Base-by-base conservation (phyloP, 306 rosid species). In the Fragaria iinumae region DNA sequence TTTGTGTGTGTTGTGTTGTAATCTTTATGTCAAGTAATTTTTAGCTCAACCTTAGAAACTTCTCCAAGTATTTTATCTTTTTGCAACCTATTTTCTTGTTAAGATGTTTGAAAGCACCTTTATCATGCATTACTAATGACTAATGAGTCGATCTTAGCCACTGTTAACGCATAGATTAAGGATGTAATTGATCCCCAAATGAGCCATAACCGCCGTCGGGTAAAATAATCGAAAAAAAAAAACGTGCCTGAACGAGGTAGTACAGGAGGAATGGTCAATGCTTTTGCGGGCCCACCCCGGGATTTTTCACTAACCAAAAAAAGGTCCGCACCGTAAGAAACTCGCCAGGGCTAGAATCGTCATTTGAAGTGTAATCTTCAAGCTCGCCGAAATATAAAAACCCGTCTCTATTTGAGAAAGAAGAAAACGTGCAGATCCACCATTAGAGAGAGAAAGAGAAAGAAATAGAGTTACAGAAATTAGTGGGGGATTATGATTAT, bases 371-470 rank as follows among this genome's bases (percentile, higher is more conserved):
- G 4, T 41, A 0, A 3, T n/a, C n/a, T 10, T 18, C 7, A 44
- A 60, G n/a, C 47, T 45, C 67, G n/a, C 3, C 16, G n/a, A 3
- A 44, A 21, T 20, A 74, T 74, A 62, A 18, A 74, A 74, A 62
- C 59, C 60, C 57, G 45, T 62, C 32, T 60, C 69, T 36, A 14
- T 36, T 13, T 36, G 47, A 34, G 44, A 64, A 29, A 8, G 12
- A 29, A n/a, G 12, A n/a, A 16, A 38, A 74, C 69, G 7, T 21
- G 57, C 14, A 11, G 32, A 60, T 25, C 69, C 69, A 32, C 69
- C 45, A 29, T 74, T 25, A 8, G 56, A 74, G 56, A 74, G 57
- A 57, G 77, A 74, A 43, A 5, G 12, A 11, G 56, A 74, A 44
- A 57, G 77, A 74, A 43, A 5, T 7, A 11, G 47, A 25, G 71